Evolutionary conservation across 1,284 basidiomycete species (phyloP), one percentile per base, ranked within the genome.

Genomic region (Mycena citricolor): DNA sequence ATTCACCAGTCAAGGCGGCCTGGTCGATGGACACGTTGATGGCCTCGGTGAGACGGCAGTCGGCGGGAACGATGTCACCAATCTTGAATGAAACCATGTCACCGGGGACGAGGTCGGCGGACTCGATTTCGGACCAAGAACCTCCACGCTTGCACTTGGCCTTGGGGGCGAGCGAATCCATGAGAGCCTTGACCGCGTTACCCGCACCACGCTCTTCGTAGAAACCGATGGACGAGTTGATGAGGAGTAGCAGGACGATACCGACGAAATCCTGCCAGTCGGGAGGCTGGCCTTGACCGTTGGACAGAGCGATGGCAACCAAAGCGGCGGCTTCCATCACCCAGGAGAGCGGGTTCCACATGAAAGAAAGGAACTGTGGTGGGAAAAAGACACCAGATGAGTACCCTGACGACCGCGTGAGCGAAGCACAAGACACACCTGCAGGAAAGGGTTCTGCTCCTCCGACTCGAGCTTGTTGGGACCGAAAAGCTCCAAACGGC

Each of bases 291-390:
- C 77, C 74, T 57, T 83, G 84, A 71, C 95, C 94, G 70, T 98
- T 98, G 54, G 94, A 97, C 30, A 98, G 83, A 34, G 82, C 94
- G 65, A 97, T 97, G 49, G 94, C 94, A 65, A 98, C 94, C 39
- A 97, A 76, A 38, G 94, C 94, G 44, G 94, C 94, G 57, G 89
- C 93, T 70, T 99, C 94, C 94, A 98, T 99, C 71, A 98, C 95
- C 94, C 94, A 98, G 30, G 94, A 97, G 19, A 97, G 79, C 40
- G 94, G 94, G 73, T 97, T 97, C 93, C 93, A 95, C 92, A 95
- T 95, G 79, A 97, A 97, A 64, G 83, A 85, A 61, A 97, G 74
- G 74, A 97, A 97, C 87, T 97, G 67, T 12, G 61, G 51, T 60
- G 43, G 13, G 25, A 7, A 33, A 24, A 42, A 12, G 44, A 39